A percentile compares a stretch with the other conserved stretches of the same genome.
Conservation (phyloP, 1,284 basidiomycete species). For the Cystodermella granulosa region DNA sequence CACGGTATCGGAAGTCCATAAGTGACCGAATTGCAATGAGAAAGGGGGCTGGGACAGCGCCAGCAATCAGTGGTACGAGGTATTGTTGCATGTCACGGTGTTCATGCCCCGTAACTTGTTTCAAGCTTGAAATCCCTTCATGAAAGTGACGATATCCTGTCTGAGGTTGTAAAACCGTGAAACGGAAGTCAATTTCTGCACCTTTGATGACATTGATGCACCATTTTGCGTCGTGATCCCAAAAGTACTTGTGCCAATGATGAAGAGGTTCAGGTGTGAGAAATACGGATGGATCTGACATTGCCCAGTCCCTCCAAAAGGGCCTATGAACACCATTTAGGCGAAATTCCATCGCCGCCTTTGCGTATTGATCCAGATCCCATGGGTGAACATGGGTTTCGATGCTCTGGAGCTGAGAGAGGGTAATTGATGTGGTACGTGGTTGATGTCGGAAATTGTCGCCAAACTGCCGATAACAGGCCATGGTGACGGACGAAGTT, state of each 20-base stretch:
- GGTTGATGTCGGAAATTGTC: conserved; percentile 22
- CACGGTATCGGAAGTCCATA: conserved; percentile 31
- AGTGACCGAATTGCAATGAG: conserved; percentile 25
- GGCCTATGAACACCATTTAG: conserved; percentile 28
- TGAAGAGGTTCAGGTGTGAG: conserved; percentile 30
- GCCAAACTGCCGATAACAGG: conserved; percentile 22
- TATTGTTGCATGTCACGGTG: conserved; percentile 26
- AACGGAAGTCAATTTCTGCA: conserved; percentile 28
- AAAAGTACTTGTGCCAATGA: conserved; percentile 30
- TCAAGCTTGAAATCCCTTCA: conserved; percentile 28
- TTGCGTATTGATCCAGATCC: conserved; percentile 17
- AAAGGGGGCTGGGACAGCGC: conserved; percentile 19
- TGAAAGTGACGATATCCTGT: conserved; percentile 24
- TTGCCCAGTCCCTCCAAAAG: conserved; percentile 28
- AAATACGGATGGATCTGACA: conserved; percentile 25
- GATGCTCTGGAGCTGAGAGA: conserved; percentile 13
- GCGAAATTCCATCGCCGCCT: conserved; percentile 10
- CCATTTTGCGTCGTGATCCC: conserved; percentile 30
- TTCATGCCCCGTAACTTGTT: conserved; percentile 28
- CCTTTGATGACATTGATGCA: conserved; percentile 19
- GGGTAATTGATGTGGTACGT: conserved; percentile 16
- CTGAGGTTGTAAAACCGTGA: conserved; percentile 23
- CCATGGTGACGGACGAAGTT: conserved; percentile 26
- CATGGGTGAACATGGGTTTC: conserved; percentile 11
- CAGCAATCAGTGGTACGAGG: conserved; percentile 27